phyloP scores from a whole-genome alignment of 306 rosid genomes.

The Castanospermum australe region DNA sequence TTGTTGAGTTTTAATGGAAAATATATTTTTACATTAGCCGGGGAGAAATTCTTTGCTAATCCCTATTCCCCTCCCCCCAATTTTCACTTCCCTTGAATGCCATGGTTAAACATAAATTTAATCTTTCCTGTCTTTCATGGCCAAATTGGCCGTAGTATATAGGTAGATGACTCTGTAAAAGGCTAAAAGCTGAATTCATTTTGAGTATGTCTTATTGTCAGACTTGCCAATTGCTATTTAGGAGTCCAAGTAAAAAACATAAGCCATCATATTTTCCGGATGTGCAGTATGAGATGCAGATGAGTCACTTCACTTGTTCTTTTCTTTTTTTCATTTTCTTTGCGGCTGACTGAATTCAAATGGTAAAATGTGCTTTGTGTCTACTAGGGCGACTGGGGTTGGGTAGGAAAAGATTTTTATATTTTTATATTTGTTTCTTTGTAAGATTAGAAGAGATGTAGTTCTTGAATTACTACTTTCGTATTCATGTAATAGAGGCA shows the following conservation, averaged over 20 bases:
- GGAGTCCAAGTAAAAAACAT: neutral
- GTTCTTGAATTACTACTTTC: constrained; percentile 6
- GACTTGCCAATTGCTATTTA: neutral
- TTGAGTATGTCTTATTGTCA: neutral
- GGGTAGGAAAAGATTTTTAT: neutral
- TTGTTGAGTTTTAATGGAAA: neutral
- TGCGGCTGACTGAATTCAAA: neutral
- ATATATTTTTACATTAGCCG: neutral
- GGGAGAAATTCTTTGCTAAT: neutral
- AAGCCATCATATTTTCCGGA: neutral
- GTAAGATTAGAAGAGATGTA: neutral
- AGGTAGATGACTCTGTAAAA: neutral
- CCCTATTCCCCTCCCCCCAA: neutral
- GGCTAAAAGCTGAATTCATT: neutral
- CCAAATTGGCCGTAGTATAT: neutral
- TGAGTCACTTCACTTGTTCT: neutral
- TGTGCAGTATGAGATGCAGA: neutral
- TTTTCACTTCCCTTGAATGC: neutral
- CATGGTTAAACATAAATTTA: neutral
- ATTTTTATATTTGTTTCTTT: neutral
- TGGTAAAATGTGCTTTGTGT: neutral
- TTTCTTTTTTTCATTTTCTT: neutral
- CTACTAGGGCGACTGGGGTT: neutral
- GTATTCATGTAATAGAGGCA: constrained; percentile 2
- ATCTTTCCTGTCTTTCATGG: neutral